Base-by-base conservation (phyloP, 108 stramenopile species). In the Nitzschia palea region DNA sequence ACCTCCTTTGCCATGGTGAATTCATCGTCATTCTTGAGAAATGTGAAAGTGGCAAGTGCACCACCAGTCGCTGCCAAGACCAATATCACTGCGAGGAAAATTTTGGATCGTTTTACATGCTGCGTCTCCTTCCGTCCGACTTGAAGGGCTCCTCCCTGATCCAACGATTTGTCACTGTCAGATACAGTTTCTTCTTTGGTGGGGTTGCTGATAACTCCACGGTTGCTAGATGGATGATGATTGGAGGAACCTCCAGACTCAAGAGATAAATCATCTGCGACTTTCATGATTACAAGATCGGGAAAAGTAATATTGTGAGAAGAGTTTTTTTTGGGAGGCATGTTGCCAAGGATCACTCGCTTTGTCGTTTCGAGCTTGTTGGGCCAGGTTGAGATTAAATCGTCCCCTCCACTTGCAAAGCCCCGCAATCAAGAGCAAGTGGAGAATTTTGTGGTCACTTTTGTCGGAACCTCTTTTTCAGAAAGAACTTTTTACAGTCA, bases 221-320 rank as follows among this genome's bases (percentile, higher is more conserved):
- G n/a, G n/a, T n/a, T n/a, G n/a, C n/a, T n/a, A n/a, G n/a, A n/a
- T n/a, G n/a, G n/a, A n/a, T n/a, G n/a, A n/a, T n/a, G n/a, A n/a
- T n/a, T n/a, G 5, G 50, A 51, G 18, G 50, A 51, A 23, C 5
- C n/a, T 22, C 50, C 50, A 5, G 50, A 51, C 6, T 17, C 50
- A 20, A 51, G 10, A 23, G 50, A 51, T 20, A n/a, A 51, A 51
- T 51, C 50, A 51, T 51, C 50, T 23, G 14, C 37, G 37, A 42
- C 9, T 9, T 42, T 9, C 14, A 42, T 9, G 9, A 42, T 42
- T 42, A 42, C 40, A 42, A 14, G 40, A 42, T 42, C 14, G 40
- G 40, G 14, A 9, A 14, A 14, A 42, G 40, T 42, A 14, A n/a
- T n/a, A n/a, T n/a, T n/a, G n/a, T n/a, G n/a, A n/a, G n/a, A n/a